Evolutionary conservation across 2,329 filamentous ascomycete genomes (phyloP).

Genomic region (Fusarium equiseti): DNA sequence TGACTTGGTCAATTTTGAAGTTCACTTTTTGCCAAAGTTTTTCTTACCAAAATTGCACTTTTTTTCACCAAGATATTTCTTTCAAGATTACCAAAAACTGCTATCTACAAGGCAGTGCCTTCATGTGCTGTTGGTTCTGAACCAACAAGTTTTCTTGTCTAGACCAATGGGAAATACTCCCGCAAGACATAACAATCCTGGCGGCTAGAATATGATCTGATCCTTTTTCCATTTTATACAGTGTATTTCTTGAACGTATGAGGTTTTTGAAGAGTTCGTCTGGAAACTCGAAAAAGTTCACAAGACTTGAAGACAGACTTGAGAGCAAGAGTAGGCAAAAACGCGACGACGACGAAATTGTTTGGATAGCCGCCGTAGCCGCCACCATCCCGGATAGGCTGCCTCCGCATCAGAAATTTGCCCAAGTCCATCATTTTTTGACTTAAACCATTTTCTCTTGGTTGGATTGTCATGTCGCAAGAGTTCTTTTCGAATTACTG

Average conservation of each 20-base stretch:
- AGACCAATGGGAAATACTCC: background rate
- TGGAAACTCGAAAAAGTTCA: background rate
- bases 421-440: background rate
- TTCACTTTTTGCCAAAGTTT: background rate
- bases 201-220: background rate
- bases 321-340: background rate
- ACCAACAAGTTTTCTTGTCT: background rate
- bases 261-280: too few relatives aligned
- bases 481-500: background rate
- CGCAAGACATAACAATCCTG: background rate
- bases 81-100: background rate
- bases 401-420: background rate
- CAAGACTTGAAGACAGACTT: background rate
- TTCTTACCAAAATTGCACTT: background rate
- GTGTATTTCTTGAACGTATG: rapidly evolving
- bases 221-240: background rate
- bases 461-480: background rate
- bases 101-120: too few relatives aligned
- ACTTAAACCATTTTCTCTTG: background rate
- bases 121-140: background rate
- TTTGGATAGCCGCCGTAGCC: background rate
- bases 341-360: background rate
- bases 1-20: background rate
- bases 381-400: background rate
- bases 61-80: background rate